Percentiles rank a stretch among this genome's conserved stretches.
These are phyloP conservation scores for Darksidea phi DNA, from an alignment of 495 filamentous ascomycete genomes.

Conservation along the genomic window DNA sequence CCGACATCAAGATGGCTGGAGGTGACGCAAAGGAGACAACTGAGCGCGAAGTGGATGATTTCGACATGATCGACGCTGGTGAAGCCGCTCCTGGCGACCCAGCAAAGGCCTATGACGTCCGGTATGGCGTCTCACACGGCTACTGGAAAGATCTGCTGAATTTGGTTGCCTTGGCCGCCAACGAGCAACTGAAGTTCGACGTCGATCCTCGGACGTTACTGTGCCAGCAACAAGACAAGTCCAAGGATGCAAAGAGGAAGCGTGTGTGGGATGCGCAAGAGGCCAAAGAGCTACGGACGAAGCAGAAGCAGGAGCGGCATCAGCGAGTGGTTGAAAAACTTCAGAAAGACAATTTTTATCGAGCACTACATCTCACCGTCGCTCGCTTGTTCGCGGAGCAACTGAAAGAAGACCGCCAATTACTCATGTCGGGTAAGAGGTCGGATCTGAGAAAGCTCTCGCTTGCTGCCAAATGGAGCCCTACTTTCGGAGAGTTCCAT, in stretches of 20 bases:
- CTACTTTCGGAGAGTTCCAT: slow-evolving; percentile 47
- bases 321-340: slow-evolving; percentile 39
- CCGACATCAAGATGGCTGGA: slow-evolving; percentile 27
- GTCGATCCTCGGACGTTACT: slow-evolving; percentile 40
- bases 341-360: slow-evolving; percentile 42
- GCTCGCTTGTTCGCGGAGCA: slow-evolving; percentile 52
- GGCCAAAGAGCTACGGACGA: slow-evolving; percentile 32
- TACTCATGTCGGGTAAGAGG: slow-evolving; percentile 39
- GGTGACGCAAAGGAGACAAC: not conserved
- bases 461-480: slow-evolving; percentile 54
- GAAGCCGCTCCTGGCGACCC: slow-evolving; percentile 20
- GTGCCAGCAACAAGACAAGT: slow-evolving; percentile 27
- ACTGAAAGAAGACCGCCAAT: slow-evolving; percentile 45
- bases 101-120: slow-evolving; percentile 40
- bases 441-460: slow-evolving; percentile 44
- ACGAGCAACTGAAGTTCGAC: slow-evolving; percentile 40
- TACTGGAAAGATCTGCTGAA: slow-evolving; percentile 56
- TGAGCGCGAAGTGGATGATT: slow-evolving; percentile 36
- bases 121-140: slow-evolving; percentile 48
- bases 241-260: slow-evolving; percentile 29
- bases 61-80: slow-evolving; percentile 35
- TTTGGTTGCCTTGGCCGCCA: slow-evolving; percentile 46
- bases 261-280: slow-evolving; percentile 18
- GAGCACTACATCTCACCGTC: slow-evolving; percentile 46
- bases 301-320: slow-evolving; percentile 43